Percentiles rank a stretch among this genome's conserved stretches.
Evolutionary conservation across 371 early-diverging fungal genomes (phyloP).

Genomic region (Mortierella sp.): DNA sequence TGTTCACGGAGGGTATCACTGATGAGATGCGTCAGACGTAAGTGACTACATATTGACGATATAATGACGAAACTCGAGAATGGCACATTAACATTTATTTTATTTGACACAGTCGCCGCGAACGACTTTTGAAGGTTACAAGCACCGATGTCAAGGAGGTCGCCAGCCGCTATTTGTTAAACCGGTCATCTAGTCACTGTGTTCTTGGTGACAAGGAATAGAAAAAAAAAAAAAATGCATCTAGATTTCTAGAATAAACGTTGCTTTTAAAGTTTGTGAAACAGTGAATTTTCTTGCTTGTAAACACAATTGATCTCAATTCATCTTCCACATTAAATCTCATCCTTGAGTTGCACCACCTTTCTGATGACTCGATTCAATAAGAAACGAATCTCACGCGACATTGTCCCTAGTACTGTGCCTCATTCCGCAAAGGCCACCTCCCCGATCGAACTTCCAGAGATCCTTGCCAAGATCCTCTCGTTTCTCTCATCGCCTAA

Average conservation of each 20-base stretch:
- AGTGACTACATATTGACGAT: slow-evolving; percentile 20
- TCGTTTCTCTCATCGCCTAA: neutral
- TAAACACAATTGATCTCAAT: neutral
- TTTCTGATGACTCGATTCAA: neutral
- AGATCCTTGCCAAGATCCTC: slow-evolving; percentile 13
- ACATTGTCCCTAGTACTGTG: neutral
- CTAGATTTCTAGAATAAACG: no score
- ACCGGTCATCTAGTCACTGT: slow-evolving; percentile 49
- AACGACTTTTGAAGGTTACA: slow-evolving; percentile 77
- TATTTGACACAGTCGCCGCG: slow-evolving; percentile 72
- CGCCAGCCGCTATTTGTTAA: slow-evolving; percentile 76
- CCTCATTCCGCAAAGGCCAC: neutral
- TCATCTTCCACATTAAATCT: neutral
- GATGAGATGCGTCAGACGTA: slow-evolving; percentile 90
- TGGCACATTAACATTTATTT: slow-evolving; percentile 12
- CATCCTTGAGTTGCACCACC: neutral
- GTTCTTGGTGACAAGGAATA: slow-evolving; percentile 49
- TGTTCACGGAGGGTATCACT: slow-evolving; percentile 82
- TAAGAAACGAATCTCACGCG: neutral
- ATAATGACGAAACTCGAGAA: slow-evolving; percentile 8
- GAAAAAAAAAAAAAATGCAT: slow-evolving; percentile 9
- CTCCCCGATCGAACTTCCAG: slow-evolving; percentile 16
- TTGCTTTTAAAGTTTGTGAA: no score
- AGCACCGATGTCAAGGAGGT: slow-evolving; percentile 78
- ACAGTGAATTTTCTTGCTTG: neutral